A percentile compares a stretch with the other conserved stretches of the same genome.
Conservation (phyloP, 352 stramenopile species). For the Phytopythium sindhum region DNA sequence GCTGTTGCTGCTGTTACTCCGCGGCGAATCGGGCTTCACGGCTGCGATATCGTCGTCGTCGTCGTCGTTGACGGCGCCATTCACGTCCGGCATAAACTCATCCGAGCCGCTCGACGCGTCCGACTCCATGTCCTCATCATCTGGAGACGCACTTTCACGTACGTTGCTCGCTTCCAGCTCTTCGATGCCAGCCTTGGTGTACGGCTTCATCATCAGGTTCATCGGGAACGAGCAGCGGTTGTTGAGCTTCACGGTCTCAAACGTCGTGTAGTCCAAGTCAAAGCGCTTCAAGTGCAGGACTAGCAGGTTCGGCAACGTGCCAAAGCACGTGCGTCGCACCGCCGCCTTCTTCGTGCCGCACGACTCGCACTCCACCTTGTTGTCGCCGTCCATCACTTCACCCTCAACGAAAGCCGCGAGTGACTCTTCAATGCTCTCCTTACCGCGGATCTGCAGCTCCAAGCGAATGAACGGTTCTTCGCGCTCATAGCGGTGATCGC, state of each 20-base stretch:
- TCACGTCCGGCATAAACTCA: slow-evolving; percentile 60
- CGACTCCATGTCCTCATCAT: slow-evolving; percentile 52
- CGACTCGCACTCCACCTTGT: slow-evolving; percentile 97
- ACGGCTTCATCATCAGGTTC: slow-evolving; percentile 97
- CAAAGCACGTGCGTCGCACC: slow-evolving; percentile 94
- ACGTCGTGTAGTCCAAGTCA: slow-evolving; percentile 99
- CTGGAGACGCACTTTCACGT: slow-evolving; percentile 26
- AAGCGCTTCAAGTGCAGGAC: slow-evolving; percentile 99
- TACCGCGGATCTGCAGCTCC: slow-evolving; percentile 97
- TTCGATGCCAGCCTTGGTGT: slow-evolving; percentile 97
- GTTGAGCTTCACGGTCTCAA: slow-evolving; percentile 99
- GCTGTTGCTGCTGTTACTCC: slow-evolving; percentile 13
- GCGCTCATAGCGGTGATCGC: slow-evolving; percentile 91
- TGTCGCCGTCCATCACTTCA: slow-evolving; percentile 99
- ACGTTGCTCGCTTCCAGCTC: slow-evolving; percentile 69
- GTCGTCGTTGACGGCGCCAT: slow-evolving; percentile 11
- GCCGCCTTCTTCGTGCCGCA: slow-evolving; percentile 98
- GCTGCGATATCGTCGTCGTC: slow-evolving; percentile 5
- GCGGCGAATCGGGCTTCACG: slow-evolving; percentile 7
- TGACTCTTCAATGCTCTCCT: slow-evolving; percentile 97
- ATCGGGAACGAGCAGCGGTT: slow-evolving; percentile 97
- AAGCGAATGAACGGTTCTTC: slow-evolving; percentile 98
- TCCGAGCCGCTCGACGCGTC: slow-evolving; percentile 50
- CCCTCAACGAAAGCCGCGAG: slow-evolving; percentile 96
- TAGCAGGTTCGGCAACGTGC: slow-evolving; percentile 94